phyloP scores from a whole-genome alignment of 2,329 filamentous ascomycete genomes.

The Calonectria pauciramosa region DNA sequence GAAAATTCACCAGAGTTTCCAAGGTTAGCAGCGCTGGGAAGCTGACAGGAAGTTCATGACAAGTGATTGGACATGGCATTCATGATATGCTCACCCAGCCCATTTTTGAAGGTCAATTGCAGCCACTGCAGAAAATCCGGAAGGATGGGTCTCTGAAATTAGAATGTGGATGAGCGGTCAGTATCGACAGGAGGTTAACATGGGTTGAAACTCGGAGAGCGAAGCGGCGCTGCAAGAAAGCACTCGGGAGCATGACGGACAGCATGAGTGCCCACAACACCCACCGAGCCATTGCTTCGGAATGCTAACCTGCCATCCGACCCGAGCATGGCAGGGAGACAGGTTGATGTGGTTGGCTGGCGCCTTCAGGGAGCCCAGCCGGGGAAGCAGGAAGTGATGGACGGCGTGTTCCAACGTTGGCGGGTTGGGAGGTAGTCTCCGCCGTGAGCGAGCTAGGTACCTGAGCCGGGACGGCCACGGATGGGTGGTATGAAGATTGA shows the following conservation, averaged over 20 bases:
- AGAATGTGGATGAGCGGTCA: conserved; percentile 14
- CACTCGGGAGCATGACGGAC: conserved; percentile 14
- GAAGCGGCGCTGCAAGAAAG: conserved; percentile 35
- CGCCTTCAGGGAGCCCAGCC: conserved; percentile 28
- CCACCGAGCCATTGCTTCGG: conserved; percentile 44
- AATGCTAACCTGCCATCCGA: conserved; percentile 39
- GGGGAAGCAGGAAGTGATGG: conserved; percentile 37
- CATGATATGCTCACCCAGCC: background rate
- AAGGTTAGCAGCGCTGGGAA: background rate
- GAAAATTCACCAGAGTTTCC: background rate
- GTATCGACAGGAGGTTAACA: conserved; percentile 17
- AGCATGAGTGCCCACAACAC: conserved; percentile 24
- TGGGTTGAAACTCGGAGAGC: conserved; percentile 31
- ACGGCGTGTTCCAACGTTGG: conserved; percentile 18
- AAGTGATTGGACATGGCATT: background rate
- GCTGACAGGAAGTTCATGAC: background rate
- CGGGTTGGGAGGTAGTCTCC: conserved; percentile 21
- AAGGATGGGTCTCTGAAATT: conserved; percentile 2
- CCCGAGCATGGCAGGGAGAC: conserved; percentile 30
- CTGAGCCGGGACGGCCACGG: conserved; percentile 3
- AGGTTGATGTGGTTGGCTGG: conserved; percentile 27
- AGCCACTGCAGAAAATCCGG: background rate
- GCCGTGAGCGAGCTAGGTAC: conserved; percentile 24
- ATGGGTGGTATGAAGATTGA: conserved; percentile 4
- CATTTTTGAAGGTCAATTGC: background rate